Evolutionary conservation across 768 basidiomycete species (phyloP), one percentile per base, ranked within the genome.

Genomic region (Galerina sulciceps): DNA sequence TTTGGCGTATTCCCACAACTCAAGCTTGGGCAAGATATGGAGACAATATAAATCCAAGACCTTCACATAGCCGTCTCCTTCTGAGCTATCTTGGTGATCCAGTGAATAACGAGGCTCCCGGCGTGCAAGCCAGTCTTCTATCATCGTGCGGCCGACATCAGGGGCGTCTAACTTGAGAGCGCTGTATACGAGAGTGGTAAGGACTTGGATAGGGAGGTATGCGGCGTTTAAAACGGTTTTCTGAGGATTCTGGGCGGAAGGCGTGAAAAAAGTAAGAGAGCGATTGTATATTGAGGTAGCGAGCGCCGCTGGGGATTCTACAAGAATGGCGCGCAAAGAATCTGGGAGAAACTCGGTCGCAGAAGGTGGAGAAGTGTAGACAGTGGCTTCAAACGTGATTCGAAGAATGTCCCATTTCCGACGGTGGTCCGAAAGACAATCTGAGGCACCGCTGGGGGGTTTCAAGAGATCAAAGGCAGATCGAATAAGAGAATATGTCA

Each of bases 341-440:
- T 79, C 73, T 0, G 90, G 89, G 13, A 90, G 71, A 9, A 66
- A 63, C 3, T 78, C 76, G 6, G 73, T 68, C 22, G 79, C 69
- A 1, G 73, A 51, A 17, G 85, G 82, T 1, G 85, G 83, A 0
- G 88, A 81, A 13, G 84, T 70, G 66, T 89, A 91, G 23, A 90
- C 73, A 0, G 88, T 91, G 1, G 87, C 85, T 69, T 94, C 91
- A 54, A 93, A 81, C 0, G 91, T 94, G 61, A 94, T 88, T 22
- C 93, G 83, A 6, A 94, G 85, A 55, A 94, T 85, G 66, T 94
- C 92, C 93, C 93, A 94, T 75, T 93, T 93, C 55, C 87, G 79
- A 15, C 92, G 85, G 59, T 85, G 76, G 18, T 81, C 74, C 55
- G 80, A 76, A 4, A 85, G 76, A 3, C 65, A 46, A 58, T 86